Conservation (phyloP, 139 green algal genomes). For the Ulvella scutata region DNA sequence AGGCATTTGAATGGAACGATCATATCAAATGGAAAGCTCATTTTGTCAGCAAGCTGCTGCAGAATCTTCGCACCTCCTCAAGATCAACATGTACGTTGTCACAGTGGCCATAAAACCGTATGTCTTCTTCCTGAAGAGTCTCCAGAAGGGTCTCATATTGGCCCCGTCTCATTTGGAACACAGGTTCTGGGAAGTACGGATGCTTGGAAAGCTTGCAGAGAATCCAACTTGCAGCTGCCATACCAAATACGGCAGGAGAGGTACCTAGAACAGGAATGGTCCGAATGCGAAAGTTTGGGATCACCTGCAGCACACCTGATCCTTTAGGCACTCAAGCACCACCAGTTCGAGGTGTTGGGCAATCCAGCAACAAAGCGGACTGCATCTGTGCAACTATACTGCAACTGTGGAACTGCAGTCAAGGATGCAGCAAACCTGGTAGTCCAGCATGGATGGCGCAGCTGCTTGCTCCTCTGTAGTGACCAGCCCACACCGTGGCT, state of each 20-base stretch:
- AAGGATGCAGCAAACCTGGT: constrained; percentile 39
- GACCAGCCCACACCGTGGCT: constrained; percentile 58
- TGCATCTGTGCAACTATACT: no score
- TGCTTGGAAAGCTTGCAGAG: constrained; percentile 60
- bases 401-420: not conserved
- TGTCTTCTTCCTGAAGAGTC: not conserved
- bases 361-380: no score
- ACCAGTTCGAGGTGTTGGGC: no score
- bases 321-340: no score
- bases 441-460: constrained; percentile 26
- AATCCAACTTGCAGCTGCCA: constrained; percentile 67
- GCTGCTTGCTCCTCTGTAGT: constrained; percentile 22
- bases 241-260: constrained; percentile 81
- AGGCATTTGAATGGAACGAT: no score
- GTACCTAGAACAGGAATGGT: constrained; percentile 92
- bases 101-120: not conserved
- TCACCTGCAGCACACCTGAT: constrained; percentile 38
- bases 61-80: not conserved
- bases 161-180: constrained; percentile 32
- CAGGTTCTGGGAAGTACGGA: constrained; percentile 41
- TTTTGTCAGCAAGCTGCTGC: no score
- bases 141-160: not conserved
- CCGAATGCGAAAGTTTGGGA: constrained; percentile 89
- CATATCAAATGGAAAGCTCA: no score
- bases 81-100: not conserved